Percentiles rank a stretch among this genome's conserved stretches.
phyloP scores from a whole-genome alignment of 768 basidiomycete species.

The Basidioascus undulatus region DNA sequence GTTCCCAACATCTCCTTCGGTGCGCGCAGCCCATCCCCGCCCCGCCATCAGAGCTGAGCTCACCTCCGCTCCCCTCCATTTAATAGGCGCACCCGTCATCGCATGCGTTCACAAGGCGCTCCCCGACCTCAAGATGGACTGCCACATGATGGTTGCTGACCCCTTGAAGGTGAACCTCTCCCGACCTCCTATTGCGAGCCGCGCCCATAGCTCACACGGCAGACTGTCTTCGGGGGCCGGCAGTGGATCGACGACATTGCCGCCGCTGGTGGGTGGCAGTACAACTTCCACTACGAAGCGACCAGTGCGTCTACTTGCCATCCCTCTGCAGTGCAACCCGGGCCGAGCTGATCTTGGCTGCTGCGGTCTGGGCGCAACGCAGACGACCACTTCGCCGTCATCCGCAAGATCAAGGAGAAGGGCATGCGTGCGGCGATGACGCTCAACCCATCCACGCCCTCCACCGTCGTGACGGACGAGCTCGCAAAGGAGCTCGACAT shows the following conservation, averaged over 20 bases:
- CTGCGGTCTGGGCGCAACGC: conserved; percentile 8
- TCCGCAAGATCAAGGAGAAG: conserved; percentile 51
- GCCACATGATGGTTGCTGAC: conserved; percentile 97
- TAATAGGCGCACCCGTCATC: conserved; percentile 60
- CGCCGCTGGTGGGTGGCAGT: conserved; percentile 76
- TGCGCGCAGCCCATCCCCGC: conserved; percentile 16
- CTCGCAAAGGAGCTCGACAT: conserved; percentile 69
- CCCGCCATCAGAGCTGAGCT: neutral
- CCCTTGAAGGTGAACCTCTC: conserved; percentile 48
- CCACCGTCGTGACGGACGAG: conserved; percentile 61
- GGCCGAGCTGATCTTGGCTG: no score
- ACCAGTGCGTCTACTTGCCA: conserved; percentile 19
- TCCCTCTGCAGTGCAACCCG: no score
- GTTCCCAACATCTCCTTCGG: conserved; percentile 99
- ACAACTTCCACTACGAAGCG: conserved; percentile 93
- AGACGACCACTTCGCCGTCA: conserved; percentile 54
- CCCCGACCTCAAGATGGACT: conserved; percentile 97
- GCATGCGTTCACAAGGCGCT: conserved; percentile 61
- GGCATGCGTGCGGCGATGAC: conserved; percentile 88
- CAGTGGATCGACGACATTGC: conserved; percentile 96
- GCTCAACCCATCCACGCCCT: conserved; percentile 85
- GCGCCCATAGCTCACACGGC: neutral
- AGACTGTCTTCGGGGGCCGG: no score
- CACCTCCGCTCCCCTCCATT: neutral
- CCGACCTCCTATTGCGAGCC: neutral